Evolutionary conservation across 345 rosid genomes (phyloP).

Genomic region (Citrus cavaleriei): DNA sequence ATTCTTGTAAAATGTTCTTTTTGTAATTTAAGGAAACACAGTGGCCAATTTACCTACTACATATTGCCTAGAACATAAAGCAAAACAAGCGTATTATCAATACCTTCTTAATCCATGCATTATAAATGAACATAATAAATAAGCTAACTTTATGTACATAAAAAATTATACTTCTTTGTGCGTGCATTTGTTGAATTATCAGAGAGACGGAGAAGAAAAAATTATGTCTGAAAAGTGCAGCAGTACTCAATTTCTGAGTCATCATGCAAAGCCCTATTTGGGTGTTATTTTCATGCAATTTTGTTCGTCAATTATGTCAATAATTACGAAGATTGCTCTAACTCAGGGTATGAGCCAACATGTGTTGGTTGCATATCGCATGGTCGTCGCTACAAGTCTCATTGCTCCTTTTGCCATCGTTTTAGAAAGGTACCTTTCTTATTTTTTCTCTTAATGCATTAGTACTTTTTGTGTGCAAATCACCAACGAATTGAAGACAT

Average conservation of each 20-base stretch:
- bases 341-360: background rate
- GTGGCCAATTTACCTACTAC: background rate
- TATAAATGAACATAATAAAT: background rate
- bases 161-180: background rate
- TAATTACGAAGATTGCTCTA: background rate
- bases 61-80: background rate
- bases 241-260: background rate
- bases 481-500: background rate
- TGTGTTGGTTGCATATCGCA: background rate
- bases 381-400: background rate
- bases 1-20: background rate
- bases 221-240: background rate
- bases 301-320: background rate
- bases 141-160: background rate
- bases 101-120: background rate
- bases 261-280: background rate
- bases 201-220: background rate
- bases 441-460: background rate
- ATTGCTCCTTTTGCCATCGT: background rate
- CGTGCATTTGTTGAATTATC: background rate
- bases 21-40: background rate
- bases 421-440: background rate
- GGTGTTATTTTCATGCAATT: background rate
- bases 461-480: background rate
- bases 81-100: background rate